Evolutionary conservation across 495 filamentous ascomycete species (phyloP), one percentile per base, ranked within the genome.

Genomic region (Aspergillus carlsbadensis): DNA sequence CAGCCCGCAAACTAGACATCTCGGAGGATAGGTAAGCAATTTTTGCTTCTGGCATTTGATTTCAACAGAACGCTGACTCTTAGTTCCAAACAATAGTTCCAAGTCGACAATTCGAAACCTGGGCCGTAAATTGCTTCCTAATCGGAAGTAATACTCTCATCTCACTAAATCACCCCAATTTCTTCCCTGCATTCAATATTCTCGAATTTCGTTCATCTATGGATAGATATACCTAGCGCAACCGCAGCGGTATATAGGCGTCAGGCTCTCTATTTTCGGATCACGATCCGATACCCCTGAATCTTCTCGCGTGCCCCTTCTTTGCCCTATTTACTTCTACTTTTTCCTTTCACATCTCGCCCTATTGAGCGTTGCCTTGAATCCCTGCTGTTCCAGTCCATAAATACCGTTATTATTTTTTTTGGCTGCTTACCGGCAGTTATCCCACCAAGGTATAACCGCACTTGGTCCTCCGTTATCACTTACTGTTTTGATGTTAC

Each of bases 81-180:
- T 24, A 3, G 36, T 29, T 5, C 18, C 6, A 31, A 39, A 35
- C 37, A 10, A 33, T 35, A 73, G 66, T 24, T 59, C 68, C 37
- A 78, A 71, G 56, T 67, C 59, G 48, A 73, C 70, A 29, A 73
- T 77, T 35, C 72, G 74, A 52, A 77, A 59, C 54, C 50, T 78
- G 14, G 70, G 76, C 47, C 76, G 76, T 18, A 77, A 73, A 56
- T 45, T 77, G 48, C 72, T 72, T 47, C 58, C 55, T 34, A 57
- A 53, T 48, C 60, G 65, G 39, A 65, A 65, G 51, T 61, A 43
- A 56, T 10, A 7, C 2, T 20, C 29, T 1, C 52, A 45, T 1
- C 11, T 29, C 21, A 1, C 20, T 11, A 35, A 20, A 15, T 41
- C 42, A 22, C 22, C 20, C 42, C 24, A 22, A 17, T 6, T 14